A percentile compares a stretch with the other conserved stretches of the same genome.
Evolutionary conservation across 2,329 filamentous ascomycete species (phyloP).

Genomic region (Penicillium sp.): DNA sequence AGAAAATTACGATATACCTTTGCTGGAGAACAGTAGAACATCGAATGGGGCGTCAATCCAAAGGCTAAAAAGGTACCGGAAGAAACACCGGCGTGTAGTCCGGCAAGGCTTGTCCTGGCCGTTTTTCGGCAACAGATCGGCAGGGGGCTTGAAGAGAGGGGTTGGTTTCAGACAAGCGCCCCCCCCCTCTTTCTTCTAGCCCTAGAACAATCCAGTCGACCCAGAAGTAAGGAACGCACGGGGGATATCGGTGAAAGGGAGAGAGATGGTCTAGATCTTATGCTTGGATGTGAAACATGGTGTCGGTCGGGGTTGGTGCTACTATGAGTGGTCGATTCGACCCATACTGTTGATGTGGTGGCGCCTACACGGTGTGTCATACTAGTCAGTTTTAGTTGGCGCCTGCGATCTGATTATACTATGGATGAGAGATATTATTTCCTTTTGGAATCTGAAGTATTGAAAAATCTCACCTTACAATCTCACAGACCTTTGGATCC

Average conservation of each 20-base stretch:
- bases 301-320: background rate
- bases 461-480: background rate
- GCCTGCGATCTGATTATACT: background rate
- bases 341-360: background rate
- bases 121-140: conserved; percentile 4
- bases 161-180: background rate
- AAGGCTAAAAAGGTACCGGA: background rate
- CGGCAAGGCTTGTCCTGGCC: conserved; percentile 13
- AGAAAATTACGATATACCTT: background rate
- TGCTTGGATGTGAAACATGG: background rate
- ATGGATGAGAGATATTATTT: background rate
- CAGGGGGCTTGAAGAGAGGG: conserved; percentile 4
- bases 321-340: conserved; percentile 1
- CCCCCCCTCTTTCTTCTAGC: conserved; percentile 8
- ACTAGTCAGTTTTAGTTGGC: background rate
- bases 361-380: conserved; percentile 5
- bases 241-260: background rate
- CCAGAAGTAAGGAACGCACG: conserved; percentile 3
- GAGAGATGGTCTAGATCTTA: background rate
- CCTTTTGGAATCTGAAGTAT: background rate
- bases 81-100: conserved; percentile 12
- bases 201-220: conserved; percentile 1
- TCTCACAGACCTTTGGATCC: background rate
- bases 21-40: background rate
- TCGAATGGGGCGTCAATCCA: background rate